phyloP scores from a whole-genome alignment of 257 asterid genomes.

The Solanum paucissectum region DNA sequence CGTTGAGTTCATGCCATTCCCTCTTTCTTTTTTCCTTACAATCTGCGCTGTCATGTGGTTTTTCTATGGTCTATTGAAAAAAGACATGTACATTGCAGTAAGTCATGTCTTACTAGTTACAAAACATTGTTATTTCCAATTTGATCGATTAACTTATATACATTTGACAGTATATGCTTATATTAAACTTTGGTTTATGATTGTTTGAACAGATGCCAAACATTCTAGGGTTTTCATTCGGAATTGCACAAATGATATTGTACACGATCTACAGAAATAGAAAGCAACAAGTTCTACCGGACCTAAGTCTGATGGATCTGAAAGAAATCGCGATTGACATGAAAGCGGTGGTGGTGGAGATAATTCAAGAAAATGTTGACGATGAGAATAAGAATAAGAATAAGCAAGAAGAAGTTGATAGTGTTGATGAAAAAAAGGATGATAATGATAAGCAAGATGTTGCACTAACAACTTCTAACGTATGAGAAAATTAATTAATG shows the following conservation, averaged over 20 bases:
- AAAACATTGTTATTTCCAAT: background rate
- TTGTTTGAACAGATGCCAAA: slow-evolving; percentile 17
- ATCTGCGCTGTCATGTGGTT: slow-evolving; percentile 70
- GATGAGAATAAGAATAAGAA: background rate
- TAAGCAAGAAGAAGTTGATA: background rate
- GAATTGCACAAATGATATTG: slow-evolving; percentile 23
- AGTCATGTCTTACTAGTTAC: slow-evolving; percentile 4
- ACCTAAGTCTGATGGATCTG: background rate
- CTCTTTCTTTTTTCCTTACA: slow-evolving; percentile 66
- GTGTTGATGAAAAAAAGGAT: background rate
- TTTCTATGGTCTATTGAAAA: slow-evolving; percentile 53
- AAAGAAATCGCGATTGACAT: background rate
- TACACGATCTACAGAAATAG: slow-evolving; percentile 14
- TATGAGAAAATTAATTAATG: background rate
- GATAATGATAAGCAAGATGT: background rate
- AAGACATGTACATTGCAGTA: slow-evolving; percentile 67
- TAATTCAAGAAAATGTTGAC: background rate
- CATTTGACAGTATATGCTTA: background rate
- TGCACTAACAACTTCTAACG: background rate
- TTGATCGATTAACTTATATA: background rate
- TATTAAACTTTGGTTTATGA: background rate
- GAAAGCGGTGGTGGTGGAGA: background rate
- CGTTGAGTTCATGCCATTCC: slow-evolving; percentile 74
- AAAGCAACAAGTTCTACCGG: slow-evolving; percentile 9
- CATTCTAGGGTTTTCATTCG: slow-evolving; percentile 20